phyloP scores from a whole-genome alignment of 2,329 filamentous ascomycete species.

The Lithohypha guttulata region DNA sequence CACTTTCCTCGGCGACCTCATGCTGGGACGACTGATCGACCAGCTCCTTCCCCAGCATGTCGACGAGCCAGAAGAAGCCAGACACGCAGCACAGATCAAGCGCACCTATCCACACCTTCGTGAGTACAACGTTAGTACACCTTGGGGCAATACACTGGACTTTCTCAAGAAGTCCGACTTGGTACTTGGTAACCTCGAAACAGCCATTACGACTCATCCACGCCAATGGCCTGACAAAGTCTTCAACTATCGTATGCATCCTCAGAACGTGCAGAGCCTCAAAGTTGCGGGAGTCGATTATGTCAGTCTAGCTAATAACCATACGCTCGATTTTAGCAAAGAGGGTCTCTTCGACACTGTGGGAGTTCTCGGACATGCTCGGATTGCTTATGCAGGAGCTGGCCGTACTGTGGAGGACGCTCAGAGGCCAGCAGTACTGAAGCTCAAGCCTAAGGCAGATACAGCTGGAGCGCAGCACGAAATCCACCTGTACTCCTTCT shows the following conservation, averaged over 20 bases:
- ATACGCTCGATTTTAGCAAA: constrained; percentile 29
- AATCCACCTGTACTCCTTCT: constrained; percentile 28
- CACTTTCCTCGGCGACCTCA: constrained; percentile 31
- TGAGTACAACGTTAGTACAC: constrained; percentile 23
- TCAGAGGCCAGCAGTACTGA: constrained; percentile 23
- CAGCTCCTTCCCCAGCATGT: constrained; percentile 29
- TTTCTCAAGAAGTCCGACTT: constrained; percentile 27
- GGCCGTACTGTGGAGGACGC: constrained; percentile 26
- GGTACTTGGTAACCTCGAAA: constrained; percentile 33
- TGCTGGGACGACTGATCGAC: constrained; percentile 33
- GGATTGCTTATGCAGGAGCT: constrained; percentile 26
- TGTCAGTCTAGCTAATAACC: constrained; percentile 31
- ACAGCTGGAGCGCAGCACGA: constrained; percentile 8
- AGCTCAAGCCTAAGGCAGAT: constrained; percentile 9
- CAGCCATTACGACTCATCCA: constrained; percentile 26
- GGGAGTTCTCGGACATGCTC: constrained; percentile 21
- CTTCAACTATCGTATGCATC: constrained; percentile 34
- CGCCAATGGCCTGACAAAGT: constrained; percentile 29
- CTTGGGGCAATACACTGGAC: constrained; percentile 29
- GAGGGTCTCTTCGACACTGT: constrained; percentile 29
- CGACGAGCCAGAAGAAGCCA: constrained; percentile 22
- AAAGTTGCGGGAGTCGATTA: constrained; percentile 27
- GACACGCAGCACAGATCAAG: constrained; percentile 13
- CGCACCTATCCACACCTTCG: constrained; percentile 18
- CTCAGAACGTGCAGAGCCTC: constrained; percentile 27